Evolutionary conservation across 1,284 basidiomycete genomes (phyloP).

Genomic region (Heterobasidion annosum): DNA sequence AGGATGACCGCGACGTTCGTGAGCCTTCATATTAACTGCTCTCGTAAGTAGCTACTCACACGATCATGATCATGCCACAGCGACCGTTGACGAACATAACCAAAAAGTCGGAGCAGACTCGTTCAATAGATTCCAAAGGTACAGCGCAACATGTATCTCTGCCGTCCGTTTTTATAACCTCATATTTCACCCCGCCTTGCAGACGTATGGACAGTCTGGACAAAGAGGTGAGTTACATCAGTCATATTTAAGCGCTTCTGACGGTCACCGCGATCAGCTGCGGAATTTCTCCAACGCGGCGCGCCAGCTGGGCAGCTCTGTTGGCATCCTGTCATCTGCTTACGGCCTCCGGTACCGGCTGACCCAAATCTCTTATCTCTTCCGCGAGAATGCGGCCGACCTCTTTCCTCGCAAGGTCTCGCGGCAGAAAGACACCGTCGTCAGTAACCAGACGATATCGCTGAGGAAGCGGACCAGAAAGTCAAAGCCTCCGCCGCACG

Average conservation of each 20-base stretch:
- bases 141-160: too few relatives aligned
- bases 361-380: slow-evolving; percentile 54
- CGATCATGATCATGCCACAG: slow-evolving; percentile 19
- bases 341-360: slow-evolving; percentile 61
- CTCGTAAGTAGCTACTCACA: too few relatives aligned
- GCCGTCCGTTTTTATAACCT: neutral
- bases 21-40: slow-evolving; percentile 22
- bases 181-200: neutral
- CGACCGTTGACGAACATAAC: slow-evolving; percentile 56
- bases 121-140: slow-evolving; percentile 56
- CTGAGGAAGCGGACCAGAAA: slow-evolving; percentile 14
- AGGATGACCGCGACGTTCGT: slow-evolving; percentile 61
- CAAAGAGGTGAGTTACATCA: slow-evolving; percentile 38
- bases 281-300: slow-evolving; percentile 68
- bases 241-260: neutral
- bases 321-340: slow-evolving; percentile 62
- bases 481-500: slow-evolving; percentile 30
- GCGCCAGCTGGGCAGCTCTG: slow-evolving; percentile 61
- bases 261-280: slow-evolving; percentile 28
- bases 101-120: slow-evolving; percentile 54
- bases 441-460: slow-evolving; percentile 23
- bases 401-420: slow-evolving; percentile 57
- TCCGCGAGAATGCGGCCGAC: slow-evolving; percentile 62
- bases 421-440: slow-evolving; percentile 32
- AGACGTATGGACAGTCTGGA: slow-evolving; percentile 56